Percentiles rank a stretch among this genome's conserved stretches.
phyloP scores from a whole-genome alignment of 2,329 filamentous ascomycete genomes.

The Thermothelomyces thermophilus region DNA sequence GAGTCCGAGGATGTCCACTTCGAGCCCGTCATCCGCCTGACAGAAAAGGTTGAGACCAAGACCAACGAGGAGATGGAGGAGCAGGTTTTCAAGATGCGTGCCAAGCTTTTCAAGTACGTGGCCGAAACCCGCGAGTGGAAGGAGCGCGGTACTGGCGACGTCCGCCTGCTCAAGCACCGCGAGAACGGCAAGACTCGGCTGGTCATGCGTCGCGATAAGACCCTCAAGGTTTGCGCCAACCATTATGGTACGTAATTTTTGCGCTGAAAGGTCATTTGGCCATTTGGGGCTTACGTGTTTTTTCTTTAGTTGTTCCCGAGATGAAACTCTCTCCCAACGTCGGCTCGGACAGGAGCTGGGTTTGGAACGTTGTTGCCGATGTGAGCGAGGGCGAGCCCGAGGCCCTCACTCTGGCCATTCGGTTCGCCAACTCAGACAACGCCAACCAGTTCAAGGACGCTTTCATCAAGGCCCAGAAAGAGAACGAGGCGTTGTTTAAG shows the following conservation, averaged over 20 bases:
- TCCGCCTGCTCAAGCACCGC: conserved; percentile 95
- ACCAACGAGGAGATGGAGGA: conserved; percentile 98
- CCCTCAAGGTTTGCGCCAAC: conserved; percentile 99
- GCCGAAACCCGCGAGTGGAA: conserved; percentile 93
- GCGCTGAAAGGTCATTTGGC: background rate
- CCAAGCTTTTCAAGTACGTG: conserved; percentile 98
- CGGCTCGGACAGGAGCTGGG: conserved; percentile 96
- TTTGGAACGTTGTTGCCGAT: conserved; percentile 97
- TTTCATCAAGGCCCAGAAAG: conserved; percentile 93
- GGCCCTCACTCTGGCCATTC: conserved; percentile 90
- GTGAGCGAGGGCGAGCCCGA: conserved; percentile 97
- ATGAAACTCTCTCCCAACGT: conserved; percentile 99
- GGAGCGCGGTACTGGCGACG: conserved; percentile 95
- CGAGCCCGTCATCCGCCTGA: conserved; percentile 91
- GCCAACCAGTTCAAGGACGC: conserved; percentile 97
- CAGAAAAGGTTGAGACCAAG: conserved; percentile 93
- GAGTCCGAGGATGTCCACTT: conserved; percentile 95
- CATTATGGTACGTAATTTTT: conserved; percentile 75
- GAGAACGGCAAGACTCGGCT: conserved; percentile 96
- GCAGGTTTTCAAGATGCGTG: conserved; percentile 98
- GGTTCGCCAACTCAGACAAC: conserved; percentile 96
- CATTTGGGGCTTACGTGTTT: conserved; percentile 2
- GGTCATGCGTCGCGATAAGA: conserved; percentile 99
- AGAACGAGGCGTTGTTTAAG: conserved; percentile 83
- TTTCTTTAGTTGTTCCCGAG: conserved; percentile 88